Evolutionary conservation across 805 yeast genomes (phyloP), one percentile per base, ranked within the genome.

Genomic region (Nakazawaea ishiwadae): DNA sequence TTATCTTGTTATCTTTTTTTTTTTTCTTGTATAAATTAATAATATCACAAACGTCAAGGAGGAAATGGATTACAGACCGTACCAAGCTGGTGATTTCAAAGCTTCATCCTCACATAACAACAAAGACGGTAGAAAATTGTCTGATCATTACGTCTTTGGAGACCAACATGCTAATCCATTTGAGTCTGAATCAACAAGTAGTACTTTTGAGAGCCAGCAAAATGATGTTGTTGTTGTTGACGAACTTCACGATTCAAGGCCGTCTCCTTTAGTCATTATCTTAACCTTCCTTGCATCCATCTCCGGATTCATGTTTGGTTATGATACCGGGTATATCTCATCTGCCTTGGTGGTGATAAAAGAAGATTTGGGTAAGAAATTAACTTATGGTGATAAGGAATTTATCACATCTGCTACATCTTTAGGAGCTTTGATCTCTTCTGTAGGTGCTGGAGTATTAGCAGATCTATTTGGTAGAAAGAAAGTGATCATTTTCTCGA

Each of bases 271-370:
- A 44, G 73, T 73, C 23, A 48, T 71, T 12, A 48, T 62, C n/a
- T 55, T 74, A 38, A 73, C 80, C 1, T 55, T 69, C 29, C 66
- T 71, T 14, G 69, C 78, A 3, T 75, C 80, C 12, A 69, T 75
- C 18, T 73, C 78, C 0, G 81, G 81, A 2, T 73, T 75, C 52
- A 71, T 75, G 78, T 75, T 75, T 54, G 81, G 81, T 8, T 75
- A 75, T 51, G 81, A 75, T 51, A 75, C 81, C 4, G 81, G 81
- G 4, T 75, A 75, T 51, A 74, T 75, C 12, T 75, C 81, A 4
- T 68, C 79, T 11, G 80, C 77, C 1, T 58, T 75, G 49, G 79
- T 75, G 23, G 66, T 67, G 16, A 62, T 75, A 11, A 79, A 78
- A 1, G 62, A 69, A 0, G 80, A 73, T 51, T 58, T 75, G 46